Conservation (phyloP, 345 rosid species). For the Aethionema arabicum region DNA sequence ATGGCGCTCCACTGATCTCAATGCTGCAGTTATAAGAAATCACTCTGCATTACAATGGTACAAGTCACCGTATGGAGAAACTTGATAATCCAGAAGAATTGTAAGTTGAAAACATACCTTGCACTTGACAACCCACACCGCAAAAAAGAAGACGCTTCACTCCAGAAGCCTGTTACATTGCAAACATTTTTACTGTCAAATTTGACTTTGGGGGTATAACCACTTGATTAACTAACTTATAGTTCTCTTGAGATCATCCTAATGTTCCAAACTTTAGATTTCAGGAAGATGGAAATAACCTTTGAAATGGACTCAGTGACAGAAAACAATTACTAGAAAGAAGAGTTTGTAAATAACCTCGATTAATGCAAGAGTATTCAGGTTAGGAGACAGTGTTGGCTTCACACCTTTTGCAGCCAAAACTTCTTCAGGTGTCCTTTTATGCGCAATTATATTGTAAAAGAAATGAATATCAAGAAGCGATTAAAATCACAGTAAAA, state of each 20-base stretch:
- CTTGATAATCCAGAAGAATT: conserved; percentile 14
- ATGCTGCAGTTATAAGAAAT: conserved; percentile 88
- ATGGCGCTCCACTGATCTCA: conserved; percentile 88
- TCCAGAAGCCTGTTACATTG: conserved; percentile 65
- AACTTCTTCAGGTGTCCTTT: conserved; percentile 94
- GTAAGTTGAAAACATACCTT: conserved; percentile 48
- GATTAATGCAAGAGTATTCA: conserved; percentile 79
- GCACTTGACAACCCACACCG: conserved; percentile 99
- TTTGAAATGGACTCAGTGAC: background rate
- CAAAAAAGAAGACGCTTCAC: conserved; percentile 95
- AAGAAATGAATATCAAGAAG: conserved; percentile 21
- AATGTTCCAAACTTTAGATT: background rate
- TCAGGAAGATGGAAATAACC: background rate
- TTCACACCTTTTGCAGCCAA: conserved; percentile 96
- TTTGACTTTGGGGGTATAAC: no score
- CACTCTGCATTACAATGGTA: conserved; percentile 85
- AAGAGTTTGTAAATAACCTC: conserved; percentile 55
- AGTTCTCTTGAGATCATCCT: background rate
- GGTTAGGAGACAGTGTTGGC: conserved; percentile 90
- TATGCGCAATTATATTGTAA: conserved; percentile 6
- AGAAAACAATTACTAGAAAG: conserved; percentile 11
- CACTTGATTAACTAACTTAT: no score
- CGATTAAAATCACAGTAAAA: background rate
- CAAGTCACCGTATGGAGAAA: conserved; percentile 51
- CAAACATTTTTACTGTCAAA: background rate